Percentiles rank a stretch among this genome's conserved stretches.
Evolutionary conservation across 208 protist genomes (phyloP).

Genomic region (Leishmania arabica): DNA sequence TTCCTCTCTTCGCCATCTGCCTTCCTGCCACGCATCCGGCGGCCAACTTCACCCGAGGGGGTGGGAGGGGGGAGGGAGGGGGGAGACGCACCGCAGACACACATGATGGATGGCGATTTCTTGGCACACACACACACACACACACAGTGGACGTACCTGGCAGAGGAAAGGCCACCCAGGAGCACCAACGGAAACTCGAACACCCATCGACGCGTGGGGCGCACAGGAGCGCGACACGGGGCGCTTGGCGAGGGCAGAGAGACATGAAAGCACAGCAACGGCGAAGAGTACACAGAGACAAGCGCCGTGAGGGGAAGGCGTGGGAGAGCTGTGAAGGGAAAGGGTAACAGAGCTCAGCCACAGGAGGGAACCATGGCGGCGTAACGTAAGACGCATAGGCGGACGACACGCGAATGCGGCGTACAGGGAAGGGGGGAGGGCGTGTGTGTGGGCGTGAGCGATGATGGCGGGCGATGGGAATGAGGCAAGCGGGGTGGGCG

Average conservation of each 20-base stretch:
- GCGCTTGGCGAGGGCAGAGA: too few species aligned
- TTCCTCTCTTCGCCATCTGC: too few species aligned
- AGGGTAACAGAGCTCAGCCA: not conserved
- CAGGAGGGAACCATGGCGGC: not conserved
- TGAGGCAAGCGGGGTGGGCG: not conserved
- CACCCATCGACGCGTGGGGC: too few species aligned
- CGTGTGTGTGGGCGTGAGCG: not conserved
- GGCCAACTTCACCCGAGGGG: not conserved
- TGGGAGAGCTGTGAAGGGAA: not conserved
- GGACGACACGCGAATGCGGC: not conserved
- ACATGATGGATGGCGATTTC: not conserved
- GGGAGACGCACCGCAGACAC: not conserved
- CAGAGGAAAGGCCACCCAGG: too few species aligned
- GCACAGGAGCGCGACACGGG: too few species aligned
- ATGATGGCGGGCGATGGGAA: not conserved
- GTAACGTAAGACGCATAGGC: not conserved
- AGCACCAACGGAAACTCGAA: too few species aligned
- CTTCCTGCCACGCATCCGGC: not conserved
- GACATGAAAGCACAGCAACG: not conserved
- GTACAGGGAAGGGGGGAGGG: not conserved
- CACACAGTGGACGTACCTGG: not conserved
- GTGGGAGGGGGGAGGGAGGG: not conserved
- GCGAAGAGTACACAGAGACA: not conserved
- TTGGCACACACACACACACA: constrained; percentile 3
- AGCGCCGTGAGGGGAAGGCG: not conserved